These are phyloP conservation scores for Gaultheria prostrata DNA, from an alignment of 148 eudicot genomes.

Conservation along the genomic window DNA sequence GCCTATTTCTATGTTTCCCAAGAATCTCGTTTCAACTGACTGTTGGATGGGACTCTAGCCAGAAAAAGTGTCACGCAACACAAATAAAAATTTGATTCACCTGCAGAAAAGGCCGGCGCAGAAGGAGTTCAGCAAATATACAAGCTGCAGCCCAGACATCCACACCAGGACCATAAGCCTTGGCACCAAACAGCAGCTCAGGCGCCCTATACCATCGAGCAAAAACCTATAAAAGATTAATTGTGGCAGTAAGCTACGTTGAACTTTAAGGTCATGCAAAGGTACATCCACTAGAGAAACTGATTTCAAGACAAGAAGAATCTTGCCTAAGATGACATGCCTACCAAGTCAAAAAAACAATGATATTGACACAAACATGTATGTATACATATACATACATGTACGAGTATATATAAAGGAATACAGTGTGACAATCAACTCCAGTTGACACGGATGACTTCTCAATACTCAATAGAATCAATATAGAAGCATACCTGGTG, in stretches of 20 bases:
- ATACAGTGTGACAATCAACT: neutral
- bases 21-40: neutral
- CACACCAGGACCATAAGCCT: slow-evolving; percentile 95
- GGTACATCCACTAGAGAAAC: neutral
- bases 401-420: too few relatives aligned
- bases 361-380: neutral
- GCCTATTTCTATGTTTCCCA: neutral
- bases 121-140: slow-evolving; percentile 89
- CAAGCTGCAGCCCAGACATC: slow-evolving; percentile 99
- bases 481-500: slow-evolving; percentile 65
- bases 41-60: neutral
- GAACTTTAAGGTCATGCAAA: slow-evolving; percentile 12
- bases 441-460: neutral
- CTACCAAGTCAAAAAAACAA: neutral
- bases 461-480: neutral
- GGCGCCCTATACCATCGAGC: slow-evolving; percentile 99
- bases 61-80: neutral
- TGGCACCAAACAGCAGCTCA: slow-evolving; percentile 91
- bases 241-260: slow-evolving; percentile 4
- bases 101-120: slow-evolving; percentile 91
- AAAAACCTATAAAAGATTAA: slow-evolving; percentile 60
- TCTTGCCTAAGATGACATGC: neutral
- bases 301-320: slow-evolving; percentile 7
- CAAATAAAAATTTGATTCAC: slow-evolving; percentile 26
- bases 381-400: too few relatives aligned